Base-by-base conservation (phyloP, 1,284 basidiomycete genomes). In the Singerocomus inundabilis region DNA sequence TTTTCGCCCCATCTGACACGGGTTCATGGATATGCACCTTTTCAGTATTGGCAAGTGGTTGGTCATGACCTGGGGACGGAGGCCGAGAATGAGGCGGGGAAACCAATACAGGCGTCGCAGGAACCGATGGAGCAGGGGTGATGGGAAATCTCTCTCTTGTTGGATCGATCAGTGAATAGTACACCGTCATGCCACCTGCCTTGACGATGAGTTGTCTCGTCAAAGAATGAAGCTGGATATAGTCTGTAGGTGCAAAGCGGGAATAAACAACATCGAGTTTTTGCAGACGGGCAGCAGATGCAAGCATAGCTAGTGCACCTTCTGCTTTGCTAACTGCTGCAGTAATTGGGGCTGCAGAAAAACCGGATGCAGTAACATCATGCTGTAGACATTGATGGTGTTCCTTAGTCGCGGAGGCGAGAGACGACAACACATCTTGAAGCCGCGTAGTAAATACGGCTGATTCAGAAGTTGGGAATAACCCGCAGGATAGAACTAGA, bases 391-490 rank as follows among this genome's bases (percentile, higher is more conserved):
- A 67, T 12, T 64, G 57, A 29, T 69, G 69, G 54, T 88, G 84
- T 13, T 77, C 67, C 6, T 69, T 65, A 35, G 84, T 72, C 1
- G 78, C 72, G 3, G 66, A 68, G 15, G 72, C 59, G 11, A 89
- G 68, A 1, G 85, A 82, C 4, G 66, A 61, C 13, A 90, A 64
- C 1, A 85, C 78, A 4, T 58, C 70, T 39, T 76, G 71, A 2
- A 90, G 70, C 5, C 77, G 71, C 24, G 67, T 71, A 3, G 81
- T 80, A 59, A 85, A 90, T 46, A 78, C 72, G 0, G 84, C 71
- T 5, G 87, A 85, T 44, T 87, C 74, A 0, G 84, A 82, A 7
- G 75, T 74, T 0, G 88, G 88, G 63, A 89, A 90, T 43, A 91
- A 69, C 41, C 80, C 33, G 6, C 81, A 63, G 6, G 84, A 80